phyloP scores from a whole-genome alignment of 1,139 yeast genomes.

The Debaryomycetaceae sp. region DNA sequence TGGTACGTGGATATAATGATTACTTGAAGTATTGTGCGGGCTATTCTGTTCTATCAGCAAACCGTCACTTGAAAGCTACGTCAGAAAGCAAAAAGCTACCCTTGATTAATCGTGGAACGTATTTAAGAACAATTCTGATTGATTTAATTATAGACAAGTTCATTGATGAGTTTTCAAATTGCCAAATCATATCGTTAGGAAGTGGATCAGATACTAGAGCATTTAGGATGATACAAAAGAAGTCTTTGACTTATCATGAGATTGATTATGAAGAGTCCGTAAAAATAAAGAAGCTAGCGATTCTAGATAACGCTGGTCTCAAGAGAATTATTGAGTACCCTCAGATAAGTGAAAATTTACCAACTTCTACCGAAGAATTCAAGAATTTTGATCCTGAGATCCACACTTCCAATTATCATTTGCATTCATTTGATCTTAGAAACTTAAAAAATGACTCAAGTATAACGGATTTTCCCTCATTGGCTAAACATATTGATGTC shows the following conservation, averaged over 20 bases:
- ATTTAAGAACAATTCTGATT: slow-evolving; percentile 64
- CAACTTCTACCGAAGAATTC: slow-evolving; percentile 22
- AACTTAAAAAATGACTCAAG: slow-evolving; percentile 10
- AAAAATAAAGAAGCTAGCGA: slow-evolving; percentile 56
- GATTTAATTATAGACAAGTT: slow-evolving; percentile 54
- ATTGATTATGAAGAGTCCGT: slow-evolving; percentile 70
- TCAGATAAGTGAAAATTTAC: slow-evolving; percentile 7
- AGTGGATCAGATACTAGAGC: slow-evolving; percentile 95
- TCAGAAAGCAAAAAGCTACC: slow-evolving; percentile 61
- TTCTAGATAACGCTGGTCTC: slow-evolving; percentile 29
- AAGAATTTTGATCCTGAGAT: slow-evolving; percentile 24
- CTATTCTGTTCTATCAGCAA: slow-evolving; percentile 37
- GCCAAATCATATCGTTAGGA: slow-evolving; percentile 80
- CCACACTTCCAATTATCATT: slow-evolving; percentile 47
- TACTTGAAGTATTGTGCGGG: slow-evolving; percentile 38
- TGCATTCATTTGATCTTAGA: slow-evolving; percentile 58
- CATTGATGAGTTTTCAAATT: slow-evolving; percentile 25
- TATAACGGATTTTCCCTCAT: not conserved
- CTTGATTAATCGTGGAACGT: slow-evolving; percentile 79
- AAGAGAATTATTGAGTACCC: slow-evolving; percentile 14
- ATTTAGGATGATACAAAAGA: slow-evolving; percentile 42
- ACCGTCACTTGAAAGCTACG: slow-evolving; percentile 38
- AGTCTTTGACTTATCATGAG: slow-evolving; percentile 54
- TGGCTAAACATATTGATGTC: slow-evolving; percentile 23
- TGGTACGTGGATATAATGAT: slow-evolving; percentile 41